These are phyloP conservation scores for Lagenidium giganteum DNA, from an alignment of 352 stramenopile species.

Conservation along the genomic window DNA sequence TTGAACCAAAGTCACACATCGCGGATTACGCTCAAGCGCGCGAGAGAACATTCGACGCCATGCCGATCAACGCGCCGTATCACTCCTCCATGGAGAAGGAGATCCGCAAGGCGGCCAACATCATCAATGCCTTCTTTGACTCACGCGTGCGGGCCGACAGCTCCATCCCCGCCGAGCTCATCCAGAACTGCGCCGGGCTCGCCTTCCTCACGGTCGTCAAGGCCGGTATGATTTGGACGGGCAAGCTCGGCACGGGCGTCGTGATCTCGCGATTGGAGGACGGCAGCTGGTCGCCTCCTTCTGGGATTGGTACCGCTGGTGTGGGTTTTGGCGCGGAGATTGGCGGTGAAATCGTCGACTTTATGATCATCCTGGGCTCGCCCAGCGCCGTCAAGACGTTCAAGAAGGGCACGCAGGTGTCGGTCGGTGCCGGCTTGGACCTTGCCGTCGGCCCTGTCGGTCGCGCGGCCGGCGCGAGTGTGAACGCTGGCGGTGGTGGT, in stretches of 20 bases:
- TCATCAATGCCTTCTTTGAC: slow-evolving; percentile 82
- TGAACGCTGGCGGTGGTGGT: slow-evolving; percentile 75
- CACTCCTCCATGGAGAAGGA: slow-evolving; percentile 87
- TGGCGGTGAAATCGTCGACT: slow-evolving; percentile 84
- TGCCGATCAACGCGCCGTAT: slow-evolving; percentile 84
- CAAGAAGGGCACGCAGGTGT: slow-evolving; percentile 81
- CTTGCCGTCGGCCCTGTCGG: slow-evolving; percentile 71
- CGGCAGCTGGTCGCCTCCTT: slow-evolving; percentile 79
- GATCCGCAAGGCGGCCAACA: slow-evolving; percentile 72
- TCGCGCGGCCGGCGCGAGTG: slow-evolving; percentile 54
- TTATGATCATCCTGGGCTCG: slow-evolving; percentile 86
- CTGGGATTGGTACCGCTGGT: slow-evolving; percentile 74
- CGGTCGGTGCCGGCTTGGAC: slow-evolving; percentile 70
- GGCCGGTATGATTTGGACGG: slow-evolving; percentile 79
- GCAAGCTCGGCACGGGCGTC: slow-evolving; percentile 79
- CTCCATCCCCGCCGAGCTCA: slow-evolving; percentile 74
- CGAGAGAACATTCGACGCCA: slow-evolving; percentile 10
- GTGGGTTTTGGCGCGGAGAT: slow-evolving; percentile 82
- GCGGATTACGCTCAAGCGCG: neutral
- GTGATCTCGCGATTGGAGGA: slow-evolving; percentile 76
- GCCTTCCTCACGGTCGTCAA: slow-evolving; percentile 87
- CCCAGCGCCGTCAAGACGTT: slow-evolving; percentile 68
- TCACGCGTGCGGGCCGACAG: slow-evolving; percentile 68
- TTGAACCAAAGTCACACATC: slow-evolving; percentile 11
- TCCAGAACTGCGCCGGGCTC: slow-evolving; percentile 67